These are phyloP conservation scores for Ophiocordyceps robertsii DNA, from an alignment of 2,329 filamentous ascomycete genomes.

Conservation along the genomic window DNA sequence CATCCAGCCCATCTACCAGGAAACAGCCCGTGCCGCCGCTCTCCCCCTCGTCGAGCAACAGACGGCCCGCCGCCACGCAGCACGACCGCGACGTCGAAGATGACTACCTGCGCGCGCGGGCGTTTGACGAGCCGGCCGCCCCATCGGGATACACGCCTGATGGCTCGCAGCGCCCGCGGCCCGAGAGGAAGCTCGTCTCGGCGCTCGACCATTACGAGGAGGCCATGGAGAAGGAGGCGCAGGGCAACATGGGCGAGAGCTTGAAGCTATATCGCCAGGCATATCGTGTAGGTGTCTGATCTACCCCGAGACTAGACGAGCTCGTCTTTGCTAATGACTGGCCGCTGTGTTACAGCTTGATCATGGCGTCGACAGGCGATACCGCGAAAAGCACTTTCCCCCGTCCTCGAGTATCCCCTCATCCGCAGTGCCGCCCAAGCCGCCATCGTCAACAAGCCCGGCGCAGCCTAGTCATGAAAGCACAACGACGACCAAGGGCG, in stretches of 20 bases:
- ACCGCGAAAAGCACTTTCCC: slow-evolving; percentile 86
- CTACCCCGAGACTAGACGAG: background rate
- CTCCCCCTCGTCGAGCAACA: background rate
- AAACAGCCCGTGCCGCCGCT: too few species aligned
- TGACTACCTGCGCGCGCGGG: slow-evolving; percentile 3
- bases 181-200: slow-evolving; percentile 43
- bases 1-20: background rate
- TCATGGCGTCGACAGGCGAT: slow-evolving; percentile 66
- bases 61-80: too few species aligned
- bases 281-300: slow-evolving; percentile 48
- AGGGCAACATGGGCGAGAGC: slow-evolving; percentile 81
- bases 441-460: background rate
- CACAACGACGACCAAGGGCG: background rate
- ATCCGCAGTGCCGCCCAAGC: background rate
- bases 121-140: slow-evolving; percentile 5
- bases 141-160: slow-evolving; percentile 6
- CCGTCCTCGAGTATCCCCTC: slow-evolving; percentile 30
- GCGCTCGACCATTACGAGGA: slow-evolving; percentile 88
- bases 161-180: slow-evolving; percentile 3
- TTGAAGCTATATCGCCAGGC: slow-evolving; percentile 78
- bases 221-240: slow-evolving; percentile 76
- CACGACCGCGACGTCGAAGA: slow-evolving; percentile 4
- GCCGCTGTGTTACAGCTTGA: slow-evolving; percentile 50
- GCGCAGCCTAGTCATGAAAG: background rate
- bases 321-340: background rate